These are phyloP conservation scores for Daedaleopsis sinensis DNA, from an alignment of 768 basidiomycete genomes.

Conservation along the genomic window DNA sequence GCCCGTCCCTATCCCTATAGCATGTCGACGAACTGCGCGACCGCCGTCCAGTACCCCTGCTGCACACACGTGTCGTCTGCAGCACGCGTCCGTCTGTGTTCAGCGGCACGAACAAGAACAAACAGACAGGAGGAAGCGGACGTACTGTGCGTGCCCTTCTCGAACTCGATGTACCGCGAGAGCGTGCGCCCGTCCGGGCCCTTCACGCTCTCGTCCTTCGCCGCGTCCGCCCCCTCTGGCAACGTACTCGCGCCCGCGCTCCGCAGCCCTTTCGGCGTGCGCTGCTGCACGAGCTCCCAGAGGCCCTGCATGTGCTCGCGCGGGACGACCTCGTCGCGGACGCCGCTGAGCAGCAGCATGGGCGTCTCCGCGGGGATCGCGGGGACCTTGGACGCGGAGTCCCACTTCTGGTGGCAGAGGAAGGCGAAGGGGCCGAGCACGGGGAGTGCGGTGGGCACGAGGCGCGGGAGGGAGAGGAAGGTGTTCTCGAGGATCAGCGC, in stretches of 20 bases:
- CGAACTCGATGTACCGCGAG: conserved; percentile 30
- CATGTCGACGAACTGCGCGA: conserved; percentile 27
- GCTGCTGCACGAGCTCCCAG: conserved; percentile 56
- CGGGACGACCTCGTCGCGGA: conserved; percentile 72
- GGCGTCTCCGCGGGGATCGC: conserved; percentile 67
- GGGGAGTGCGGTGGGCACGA: conserved; percentile 84
- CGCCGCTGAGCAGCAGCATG: conserved; percentile 82
- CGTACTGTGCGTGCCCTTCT: conserved; percentile 33
- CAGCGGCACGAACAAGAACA: background rate
- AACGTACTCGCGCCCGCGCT: conserved; percentile 11
- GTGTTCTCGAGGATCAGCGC: conserved; percentile 94
- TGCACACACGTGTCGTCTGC: conserved; percentile 37
- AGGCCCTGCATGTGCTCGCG: conserved; percentile 74
- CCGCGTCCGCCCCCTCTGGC: conserved; percentile 7
- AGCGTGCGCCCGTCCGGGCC: background rate
- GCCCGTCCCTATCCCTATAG: background rate
- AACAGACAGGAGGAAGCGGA: background rate
- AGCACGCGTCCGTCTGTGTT: background rate
- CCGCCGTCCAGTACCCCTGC: conserved; percentile 32
- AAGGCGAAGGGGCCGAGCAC: conserved; percentile 71
- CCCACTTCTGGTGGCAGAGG: conserved; percentile 89
- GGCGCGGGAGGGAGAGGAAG: conserved; percentile 79
- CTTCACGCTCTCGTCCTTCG: conserved; percentile 20
- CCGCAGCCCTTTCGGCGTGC: conserved; percentile 13
- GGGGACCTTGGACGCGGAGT: conserved; percentile 64